phyloP scores from a whole-genome alignment of 1,284 basidiomycete genomes.

The Thecaphora thlaspeos region DNA sequence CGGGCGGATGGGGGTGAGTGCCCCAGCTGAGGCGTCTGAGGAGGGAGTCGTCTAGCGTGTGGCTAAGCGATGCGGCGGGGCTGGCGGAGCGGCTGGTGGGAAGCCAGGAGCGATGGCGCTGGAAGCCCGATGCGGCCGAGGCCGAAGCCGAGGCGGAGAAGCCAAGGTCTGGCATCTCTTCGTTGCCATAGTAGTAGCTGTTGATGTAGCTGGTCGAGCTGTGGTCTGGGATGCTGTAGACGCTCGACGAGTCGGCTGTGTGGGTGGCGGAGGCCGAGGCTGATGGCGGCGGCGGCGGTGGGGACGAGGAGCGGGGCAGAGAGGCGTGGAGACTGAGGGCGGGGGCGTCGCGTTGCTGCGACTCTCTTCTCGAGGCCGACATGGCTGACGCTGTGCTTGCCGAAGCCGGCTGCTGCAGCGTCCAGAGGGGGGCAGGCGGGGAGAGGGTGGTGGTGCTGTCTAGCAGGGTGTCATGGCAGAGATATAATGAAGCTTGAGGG shows the following conservation, averaged over 20 bases:
- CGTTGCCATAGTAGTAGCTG: constrained; percentile 42
- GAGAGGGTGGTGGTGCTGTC: too few species aligned
- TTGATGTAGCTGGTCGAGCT: constrained; percentile 38
- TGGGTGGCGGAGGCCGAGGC: constrained; percentile 16
- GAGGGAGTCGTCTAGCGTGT: constrained; percentile 10
- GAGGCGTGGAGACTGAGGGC: constrained; percentile 7
- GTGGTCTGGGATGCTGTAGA: constrained; percentile 32
- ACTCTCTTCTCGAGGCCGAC: neutral
- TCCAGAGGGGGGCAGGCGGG: too few species aligned
- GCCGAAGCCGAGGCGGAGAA: constrained; percentile 2
- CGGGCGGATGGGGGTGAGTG: neutral
- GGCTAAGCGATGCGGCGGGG: neutral
- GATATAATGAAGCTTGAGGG: too few species aligned
- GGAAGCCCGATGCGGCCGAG: constrained; percentile 7
- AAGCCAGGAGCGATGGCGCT: neutral
- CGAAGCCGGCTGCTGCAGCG: too few species aligned
- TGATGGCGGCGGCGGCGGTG: too few species aligned
- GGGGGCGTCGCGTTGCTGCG: neutral
- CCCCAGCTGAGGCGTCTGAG: constrained; percentile 29
- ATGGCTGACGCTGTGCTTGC: too few species aligned
- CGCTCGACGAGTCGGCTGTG: constrained; percentile 16
- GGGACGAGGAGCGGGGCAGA: too few species aligned
- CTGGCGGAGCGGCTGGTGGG: neutral
- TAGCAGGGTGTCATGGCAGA: too few species aligned
- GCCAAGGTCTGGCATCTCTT: constrained; percentile 29